Percentiles rank a stretch among this genome's conserved stretches.
Conservation (phyloP, 139 green algal genomes). For the Astrephomene gubernaculifera region DNA sequence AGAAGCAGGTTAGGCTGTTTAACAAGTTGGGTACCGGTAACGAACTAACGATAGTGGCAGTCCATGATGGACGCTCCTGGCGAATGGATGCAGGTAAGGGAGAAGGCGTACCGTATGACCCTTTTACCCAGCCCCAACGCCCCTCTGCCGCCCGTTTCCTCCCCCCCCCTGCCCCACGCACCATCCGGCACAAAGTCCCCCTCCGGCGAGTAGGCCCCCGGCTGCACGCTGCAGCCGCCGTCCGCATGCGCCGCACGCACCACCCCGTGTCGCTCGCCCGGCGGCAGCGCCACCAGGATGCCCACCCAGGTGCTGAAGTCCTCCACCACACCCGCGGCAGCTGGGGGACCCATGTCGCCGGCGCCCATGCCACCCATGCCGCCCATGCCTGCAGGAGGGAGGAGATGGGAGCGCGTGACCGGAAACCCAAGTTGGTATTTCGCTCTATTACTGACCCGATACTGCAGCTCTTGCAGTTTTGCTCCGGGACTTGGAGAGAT, state of each 20-base stretch:
- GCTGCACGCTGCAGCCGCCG: slow-evolving; percentile 3
- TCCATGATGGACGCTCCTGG: too few relatives aligned
- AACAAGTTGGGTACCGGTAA: too few relatives aligned
- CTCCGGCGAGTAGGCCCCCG: slow-evolving; percentile 3
- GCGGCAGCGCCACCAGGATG: slow-evolving; percentile 28
- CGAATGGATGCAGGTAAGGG: too few relatives aligned
- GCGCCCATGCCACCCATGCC: too few relatives aligned
- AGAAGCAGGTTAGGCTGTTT: too few relatives aligned
- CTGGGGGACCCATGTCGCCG: slow-evolving; percentile 20
- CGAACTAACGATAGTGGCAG: too few relatives aligned
- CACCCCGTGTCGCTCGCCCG: background rate
- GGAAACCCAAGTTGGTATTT: background rate
- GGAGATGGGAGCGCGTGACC: background rate
- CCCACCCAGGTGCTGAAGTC: slow-evolving; percentile 28
- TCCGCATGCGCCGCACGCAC: slow-evolving; percentile 8
- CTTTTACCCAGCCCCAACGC: background rate
- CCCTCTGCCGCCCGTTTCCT: background rate
- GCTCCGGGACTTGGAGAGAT: too few relatives aligned
- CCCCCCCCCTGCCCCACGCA: background rate
- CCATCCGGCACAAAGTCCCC: slow-evolving; percentile 16
- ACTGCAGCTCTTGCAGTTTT: too few relatives aligned
- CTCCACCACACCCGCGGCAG: slow-evolving; percentile 14
- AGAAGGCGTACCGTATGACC: too few relatives aligned
- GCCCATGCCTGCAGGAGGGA: background rate
- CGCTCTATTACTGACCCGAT: too few relatives aligned